A percentile compares a stretch with the other conserved stretches of the same genome.
Evolutionary conservation across 2,329 filamentous ascomycete species (phyloP).

Genomic region (Sporothrix dimorphospora): DNA sequence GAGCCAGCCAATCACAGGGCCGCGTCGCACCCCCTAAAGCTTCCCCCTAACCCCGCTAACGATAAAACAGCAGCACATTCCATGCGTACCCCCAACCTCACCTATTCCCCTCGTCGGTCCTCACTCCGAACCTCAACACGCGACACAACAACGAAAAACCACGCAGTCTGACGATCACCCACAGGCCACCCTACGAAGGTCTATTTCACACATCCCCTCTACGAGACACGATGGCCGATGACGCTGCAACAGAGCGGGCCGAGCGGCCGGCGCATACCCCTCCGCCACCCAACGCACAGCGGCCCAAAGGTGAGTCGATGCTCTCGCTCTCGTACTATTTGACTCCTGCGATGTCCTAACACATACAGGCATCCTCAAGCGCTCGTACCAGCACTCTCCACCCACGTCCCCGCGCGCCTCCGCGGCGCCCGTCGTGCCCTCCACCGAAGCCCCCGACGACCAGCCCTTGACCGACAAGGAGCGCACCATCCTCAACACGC

Average conservation of each 20-base stretch:
- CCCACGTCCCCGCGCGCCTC: slow-evolving; percentile 50
- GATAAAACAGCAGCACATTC: slow-evolving; percentile 8
- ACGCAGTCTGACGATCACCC: neutral
- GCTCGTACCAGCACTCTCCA: slow-evolving; percentile 70
- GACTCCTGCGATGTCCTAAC: neutral
- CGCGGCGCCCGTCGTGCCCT: slow-evolving; percentile 44
- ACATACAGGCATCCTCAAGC: slow-evolving; percentile 86
- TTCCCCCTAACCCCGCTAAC: slow-evolving; percentile 10
- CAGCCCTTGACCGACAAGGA: slow-evolving; percentile 74
- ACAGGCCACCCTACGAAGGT: no score
- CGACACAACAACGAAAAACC: neutral
- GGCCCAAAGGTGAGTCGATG: slow-evolving; percentile 50
- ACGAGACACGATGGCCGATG: slow-evolving; percentile 23
- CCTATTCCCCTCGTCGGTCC: neutral
- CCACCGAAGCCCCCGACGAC: slow-evolving; percentile 47
- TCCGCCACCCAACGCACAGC: slow-evolving; percentile 46
- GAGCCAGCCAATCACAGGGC: neutral
- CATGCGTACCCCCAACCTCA: slow-evolving; percentile 6
- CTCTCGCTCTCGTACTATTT: neutral
- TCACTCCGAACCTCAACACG: neutral
- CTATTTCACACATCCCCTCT: neutral
- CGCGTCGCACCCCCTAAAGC: neutral
- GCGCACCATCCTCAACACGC: slow-evolving; percentile 89
- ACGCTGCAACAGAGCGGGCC: neutral
- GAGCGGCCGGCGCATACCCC: slow-evolving; percentile 43